Percentiles rank a stretch among this genome's conserved stretches.
These are phyloP conservation scores for Phycomyces blakesleeanus DNA, from an alignment of 192 early-diverging fungal species.

Conservation along the genomic window DNA sequence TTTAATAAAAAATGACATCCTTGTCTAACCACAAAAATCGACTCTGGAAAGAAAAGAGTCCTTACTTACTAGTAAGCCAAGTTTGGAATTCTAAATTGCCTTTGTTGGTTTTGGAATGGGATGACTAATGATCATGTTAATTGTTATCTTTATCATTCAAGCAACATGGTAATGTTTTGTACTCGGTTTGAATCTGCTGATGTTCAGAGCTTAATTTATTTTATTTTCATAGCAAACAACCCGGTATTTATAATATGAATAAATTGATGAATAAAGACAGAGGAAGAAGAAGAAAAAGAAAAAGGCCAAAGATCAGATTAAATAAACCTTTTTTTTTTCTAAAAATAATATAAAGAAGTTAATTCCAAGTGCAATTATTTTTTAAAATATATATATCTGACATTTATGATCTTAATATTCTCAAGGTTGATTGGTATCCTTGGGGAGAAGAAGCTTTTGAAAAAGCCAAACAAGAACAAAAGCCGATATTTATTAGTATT, in stretches of 20 bases:
- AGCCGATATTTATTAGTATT: slow-evolving; percentile 60
- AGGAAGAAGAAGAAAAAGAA: background rate
- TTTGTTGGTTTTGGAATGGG: no score
- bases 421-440: slow-evolving; percentile 60
- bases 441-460: slow-evolving; percentile 63
- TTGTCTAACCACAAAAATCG: slow-evolving; percentile 41
- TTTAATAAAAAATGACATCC: slow-evolving; percentile 8
- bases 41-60: slow-evolving; percentile 49
- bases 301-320: no score
- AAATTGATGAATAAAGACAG: no score
- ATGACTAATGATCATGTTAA: no score
- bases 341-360: background rate
- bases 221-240: slow-evolving; percentile 40
- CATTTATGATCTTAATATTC: no score
- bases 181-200: background rate
- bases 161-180: slow-evolving; percentile 36
- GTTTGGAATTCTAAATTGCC: no score
- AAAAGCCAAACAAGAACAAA: slow-evolving; percentile 48
- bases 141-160: no score
- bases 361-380: background rate
- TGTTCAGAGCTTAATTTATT: no score
- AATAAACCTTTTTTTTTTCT: no score
- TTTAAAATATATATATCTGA: no score
- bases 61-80: slow-evolving; percentile 56
- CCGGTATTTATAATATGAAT: slow-evolving; percentile 32